A percentile compares a stretch with the other conserved stretches of the same genome.
These are phyloP conservation scores for Lycium barbarum DNA, from an alignment of 257 asterid species.

Conservation along the genomic window DNA sequence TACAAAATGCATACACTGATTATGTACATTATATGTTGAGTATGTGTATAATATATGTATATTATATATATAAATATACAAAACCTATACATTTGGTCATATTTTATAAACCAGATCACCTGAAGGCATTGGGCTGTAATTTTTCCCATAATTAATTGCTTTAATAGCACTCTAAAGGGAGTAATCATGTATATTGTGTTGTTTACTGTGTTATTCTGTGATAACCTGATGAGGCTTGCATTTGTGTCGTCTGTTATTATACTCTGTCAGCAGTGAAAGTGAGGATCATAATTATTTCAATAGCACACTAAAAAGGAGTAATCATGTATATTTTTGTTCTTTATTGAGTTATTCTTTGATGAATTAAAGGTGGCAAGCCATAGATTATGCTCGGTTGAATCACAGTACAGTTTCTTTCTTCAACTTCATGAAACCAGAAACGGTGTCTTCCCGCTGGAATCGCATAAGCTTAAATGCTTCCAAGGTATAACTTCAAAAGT, in stretches of 20 bases:
- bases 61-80: no score
- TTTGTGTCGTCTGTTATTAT: not conserved
- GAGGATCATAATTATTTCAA: not conserved
- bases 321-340: not conserved
- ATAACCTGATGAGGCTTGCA: not conserved
- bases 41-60: no score
- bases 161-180: not conserved
- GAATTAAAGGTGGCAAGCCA: conserved; percentile 83
- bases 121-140: no score
- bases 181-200: not conserved
- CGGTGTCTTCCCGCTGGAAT: conserved; percentile 85
- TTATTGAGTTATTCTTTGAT: conserved; percentile 19
- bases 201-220: not conserved
- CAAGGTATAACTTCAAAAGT: conserved; percentile 50
- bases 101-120: no score
- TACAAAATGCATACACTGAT: no score
- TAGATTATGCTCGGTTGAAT: conserved; percentile 80
- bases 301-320: not conserved
- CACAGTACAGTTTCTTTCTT: conserved; percentile 87
- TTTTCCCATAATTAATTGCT: not conserved
- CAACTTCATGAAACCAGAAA: conserved; percentile 82
- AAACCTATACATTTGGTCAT: no score
- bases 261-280: not conserved
- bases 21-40: no score
- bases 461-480: conserved; percentile 80